phyloP scores from a whole-genome alignment of 2,329 filamentous ascomycete genomes.

The Colletotrichum spinosum region DNA sequence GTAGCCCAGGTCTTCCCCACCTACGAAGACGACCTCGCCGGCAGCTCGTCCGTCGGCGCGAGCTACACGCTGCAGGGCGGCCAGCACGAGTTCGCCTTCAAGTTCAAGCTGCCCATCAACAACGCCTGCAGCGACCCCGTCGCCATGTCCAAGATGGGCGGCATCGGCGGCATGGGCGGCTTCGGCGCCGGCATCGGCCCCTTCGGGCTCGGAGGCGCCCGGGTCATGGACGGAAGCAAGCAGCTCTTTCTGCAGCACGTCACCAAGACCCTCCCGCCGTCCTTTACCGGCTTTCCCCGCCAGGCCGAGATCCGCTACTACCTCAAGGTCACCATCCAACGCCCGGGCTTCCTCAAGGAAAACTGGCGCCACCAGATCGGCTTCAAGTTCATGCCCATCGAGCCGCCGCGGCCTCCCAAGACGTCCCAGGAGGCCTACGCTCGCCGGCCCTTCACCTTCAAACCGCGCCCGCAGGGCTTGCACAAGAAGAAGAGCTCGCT shows the following conservation, averaged over 20 bases:
- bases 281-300: constrained; percentile 85
- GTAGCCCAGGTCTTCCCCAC: constrained; percentile 79
- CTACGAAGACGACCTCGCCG: constrained; percentile 54
- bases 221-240: constrained; percentile 72
- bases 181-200: constrained; percentile 57
- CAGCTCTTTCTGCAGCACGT: constrained; percentile 77
- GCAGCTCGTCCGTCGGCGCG: constrained; percentile 52
- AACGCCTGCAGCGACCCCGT: constrained; percentile 72
- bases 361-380: constrained; percentile 78
- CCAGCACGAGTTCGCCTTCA: constrained; percentile 81
- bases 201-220: constrained; percentile 63
- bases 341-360: constrained; percentile 90
- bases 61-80: constrained; percentile 74
- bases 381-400: constrained; percentile 92
- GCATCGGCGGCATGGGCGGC: constrained; percentile 66
- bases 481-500: constrained; percentile 68
- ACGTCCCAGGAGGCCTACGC: constrained; percentile 86
- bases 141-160: constrained; percentile 65
- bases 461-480: constrained; percentile 49
- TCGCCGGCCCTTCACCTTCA: constrained; percentile 73
- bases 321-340: constrained; percentile 92
- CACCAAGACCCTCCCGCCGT: constrained; percentile 88
- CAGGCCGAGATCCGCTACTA: constrained; percentile 94
- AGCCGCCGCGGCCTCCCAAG: constrained; percentile 79
- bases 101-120: constrained; percentile 83